A percentile compares a stretch with the other conserved stretches of the same genome.
These are phyloP conservation scores for Triticum monococcum DNA, from an alignment of 176 grass and related monocot genomes.

Conservation along the genomic window DNA sequence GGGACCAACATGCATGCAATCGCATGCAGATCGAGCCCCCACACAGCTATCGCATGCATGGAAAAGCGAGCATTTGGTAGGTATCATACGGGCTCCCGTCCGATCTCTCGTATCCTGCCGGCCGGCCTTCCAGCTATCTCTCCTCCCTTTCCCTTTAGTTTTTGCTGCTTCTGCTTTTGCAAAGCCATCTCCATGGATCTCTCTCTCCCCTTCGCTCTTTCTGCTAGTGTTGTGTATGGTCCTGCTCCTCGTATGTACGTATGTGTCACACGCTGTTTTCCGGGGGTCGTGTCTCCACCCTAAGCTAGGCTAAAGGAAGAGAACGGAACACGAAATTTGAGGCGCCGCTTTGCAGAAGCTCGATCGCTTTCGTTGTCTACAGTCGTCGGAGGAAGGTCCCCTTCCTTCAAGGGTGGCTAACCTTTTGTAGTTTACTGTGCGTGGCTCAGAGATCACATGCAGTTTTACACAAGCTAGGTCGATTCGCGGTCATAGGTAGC, in stretches of 20 bases:
- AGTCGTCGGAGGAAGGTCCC: background rate
- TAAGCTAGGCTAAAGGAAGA: background rate
- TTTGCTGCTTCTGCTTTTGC: slow-evolving; percentile 13
- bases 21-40: slow-evolving; percentile 9
- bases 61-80: slow-evolving; percentile 46
- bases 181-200: background rate
- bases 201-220: background rate
- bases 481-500: background rate
- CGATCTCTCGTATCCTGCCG: slow-evolving; percentile 16
- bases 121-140: background rate
- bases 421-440: slow-evolving; percentile 5
- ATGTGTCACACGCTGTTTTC: too few species aligned
- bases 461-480: background rate
- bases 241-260: background rate
- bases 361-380: slow-evolving; percentile 18
- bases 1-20: background rate
- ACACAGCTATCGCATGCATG: slow-evolving; percentile 21
- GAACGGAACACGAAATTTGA: background rate
- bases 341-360: slow-evolving; percentile 37
- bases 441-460: slow-evolving; percentile 6
- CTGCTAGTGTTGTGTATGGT: slow-evolving; percentile 12
- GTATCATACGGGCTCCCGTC: slow-evolving; percentile 23
- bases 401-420: background rate
- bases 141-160: background rate
- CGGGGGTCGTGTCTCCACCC: background rate